phyloP scores from a whole-genome alignment of 768 basidiomycete genomes.

The Chalciporus piperatus region DNA sequence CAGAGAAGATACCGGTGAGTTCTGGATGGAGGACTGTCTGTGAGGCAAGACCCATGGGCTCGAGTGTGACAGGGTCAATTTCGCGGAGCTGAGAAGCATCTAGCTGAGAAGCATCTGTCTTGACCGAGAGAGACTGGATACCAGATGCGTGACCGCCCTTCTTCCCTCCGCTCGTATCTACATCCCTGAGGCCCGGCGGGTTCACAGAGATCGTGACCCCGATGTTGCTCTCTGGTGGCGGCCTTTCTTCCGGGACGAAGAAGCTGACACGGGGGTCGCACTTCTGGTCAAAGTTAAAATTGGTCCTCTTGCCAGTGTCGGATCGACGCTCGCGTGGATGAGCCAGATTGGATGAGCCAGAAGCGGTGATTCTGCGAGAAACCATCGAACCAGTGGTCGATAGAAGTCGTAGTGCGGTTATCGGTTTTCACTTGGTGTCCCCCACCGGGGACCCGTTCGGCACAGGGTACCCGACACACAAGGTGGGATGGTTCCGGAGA shows the following conservation, averaged over 20 bases:
- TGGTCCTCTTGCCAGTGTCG: slow-evolving; percentile 14
- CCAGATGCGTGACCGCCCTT: slow-evolving; percentile 23
- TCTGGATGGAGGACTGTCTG: slow-evolving; percentile 32
- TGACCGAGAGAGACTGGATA: slow-evolving; percentile 29
- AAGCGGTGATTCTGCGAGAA: slow-evolving; percentile 40
- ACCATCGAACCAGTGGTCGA: slow-evolving; percentile 46
- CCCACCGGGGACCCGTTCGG: slow-evolving; percentile 39
- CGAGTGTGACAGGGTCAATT: slow-evolving; percentile 37
- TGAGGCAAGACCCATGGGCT: slow-evolving; percentile 30
- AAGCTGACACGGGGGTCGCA: no score
- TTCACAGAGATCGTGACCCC: slow-evolving; percentile 32
- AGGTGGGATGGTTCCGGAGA: slow-evolving; percentile 31
- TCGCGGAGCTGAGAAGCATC: slow-evolving; percentile 29
- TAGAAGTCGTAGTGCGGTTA: no score
- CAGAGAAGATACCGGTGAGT: slow-evolving; percentile 33
- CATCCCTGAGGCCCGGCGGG: slow-evolving; percentile 24
- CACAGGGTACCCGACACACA: slow-evolving; percentile 38
- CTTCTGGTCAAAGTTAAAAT: not conserved
- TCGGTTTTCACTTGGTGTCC: slow-evolving; percentile 24
- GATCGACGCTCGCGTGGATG: slow-evolving; percentile 26
- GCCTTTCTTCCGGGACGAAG: no score
- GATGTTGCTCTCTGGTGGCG: no score
- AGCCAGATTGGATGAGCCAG: slow-evolving; percentile 30
- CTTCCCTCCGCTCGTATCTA: slow-evolving; percentile 18
- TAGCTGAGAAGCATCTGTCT: slow-evolving; percentile 32